Evolutionary conservation across 2,329 filamentous ascomycete genomes (phyloP), one percentile per base, ranked within the genome.

Genomic region (Fusarium sp.): DNA sequence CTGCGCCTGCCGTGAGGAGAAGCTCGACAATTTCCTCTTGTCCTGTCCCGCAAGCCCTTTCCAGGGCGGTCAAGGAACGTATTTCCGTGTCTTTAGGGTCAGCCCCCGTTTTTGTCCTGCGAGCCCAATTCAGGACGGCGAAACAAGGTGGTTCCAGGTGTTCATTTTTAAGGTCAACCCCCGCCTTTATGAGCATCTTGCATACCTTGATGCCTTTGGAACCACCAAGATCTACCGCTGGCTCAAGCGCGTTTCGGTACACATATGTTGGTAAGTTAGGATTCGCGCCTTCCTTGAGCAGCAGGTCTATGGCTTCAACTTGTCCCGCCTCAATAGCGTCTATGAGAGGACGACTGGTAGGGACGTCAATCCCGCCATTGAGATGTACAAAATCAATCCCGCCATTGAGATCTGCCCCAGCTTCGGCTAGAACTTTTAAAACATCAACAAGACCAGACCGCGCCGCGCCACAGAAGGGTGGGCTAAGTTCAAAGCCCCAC

Each of bases 401-500:
- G n/a, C n/a, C n/a, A n/a, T n/a, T 25, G 12, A 25, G 6, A 2
- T 27, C 1, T 9, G 6, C 32, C 2, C 32, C 24, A 6, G 12
- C 32, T 8, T 42, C 18, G 16, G 0, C 2, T 6, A 52, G 5
- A 0, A n/a, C 0, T 8, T 25, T 22, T 8, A 52, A 0, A 2
- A 42, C 8, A 2, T 14, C 34, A 9, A 42, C 22, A 18, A 0
- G 0, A 4, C 34, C 50, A 8, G 12, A 0, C 2, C 1, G 2
- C 12, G 50, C 32, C 14, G 50, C 50, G 6, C 1, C 8, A 0
- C 18, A 14, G 16, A 14, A 42, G 12, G n/a, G 12, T 4, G 12
- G 5, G 7, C 2, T 0, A 0, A 50, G 30, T 22, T 3, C 3
- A 5, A 0, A 1, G 12, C 3, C 16, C 15, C 4, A 14, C 6